phyloP scores from a whole-genome alignment of 1,139 yeast species.

The Hemisphaericaspora lyxosophila region DNA sequence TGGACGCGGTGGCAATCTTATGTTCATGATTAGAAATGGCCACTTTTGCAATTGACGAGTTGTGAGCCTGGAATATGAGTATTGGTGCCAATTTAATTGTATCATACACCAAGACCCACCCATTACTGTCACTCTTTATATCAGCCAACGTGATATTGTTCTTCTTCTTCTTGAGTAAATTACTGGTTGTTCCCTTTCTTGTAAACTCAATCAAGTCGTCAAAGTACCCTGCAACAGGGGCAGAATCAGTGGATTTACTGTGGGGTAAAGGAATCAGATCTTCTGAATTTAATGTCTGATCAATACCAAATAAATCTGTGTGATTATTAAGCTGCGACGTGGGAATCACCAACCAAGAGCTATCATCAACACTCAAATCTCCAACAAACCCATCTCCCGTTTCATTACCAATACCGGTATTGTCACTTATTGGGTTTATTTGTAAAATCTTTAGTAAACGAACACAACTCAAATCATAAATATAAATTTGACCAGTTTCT shows the following conservation, averaged over 20 bases:
- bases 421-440: conserved; percentile 27
- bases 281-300: neutral
- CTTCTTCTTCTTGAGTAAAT: conserved; percentile 13
- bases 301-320: conserved; percentile 23
- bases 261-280: neutral
- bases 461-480: conserved; percentile 74
- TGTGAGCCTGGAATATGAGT: conserved; percentile 61
- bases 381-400: conserved; percentile 33
- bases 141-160: conserved; percentile 25
- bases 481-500: conserved; percentile 60
- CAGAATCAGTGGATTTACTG: neutral
- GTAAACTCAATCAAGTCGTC: conserved; percentile 12
- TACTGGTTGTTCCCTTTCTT: conserved; percentile 6
- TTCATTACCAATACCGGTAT: conserved; percentile 23
- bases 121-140: conserved; percentile 27
- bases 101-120: conserved; percentile 58
- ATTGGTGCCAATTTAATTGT: conserved; percentile 55
- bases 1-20: conserved; percentile 65
- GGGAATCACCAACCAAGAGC: conserved; percentile 46
- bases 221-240: conserved; percentile 1
- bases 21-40: conserved; percentile 47
- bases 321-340: conserved; percentile 26
- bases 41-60: conserved; percentile 48
- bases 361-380: conserved; percentile 51
- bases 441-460: conserved; percentile 65